A percentile compares a stretch with the other conserved stretches of the same genome.
Conservation (phyloP, 495 filamentous ascomycete species). For the Aspergillus saccharolyticus region DNA sequence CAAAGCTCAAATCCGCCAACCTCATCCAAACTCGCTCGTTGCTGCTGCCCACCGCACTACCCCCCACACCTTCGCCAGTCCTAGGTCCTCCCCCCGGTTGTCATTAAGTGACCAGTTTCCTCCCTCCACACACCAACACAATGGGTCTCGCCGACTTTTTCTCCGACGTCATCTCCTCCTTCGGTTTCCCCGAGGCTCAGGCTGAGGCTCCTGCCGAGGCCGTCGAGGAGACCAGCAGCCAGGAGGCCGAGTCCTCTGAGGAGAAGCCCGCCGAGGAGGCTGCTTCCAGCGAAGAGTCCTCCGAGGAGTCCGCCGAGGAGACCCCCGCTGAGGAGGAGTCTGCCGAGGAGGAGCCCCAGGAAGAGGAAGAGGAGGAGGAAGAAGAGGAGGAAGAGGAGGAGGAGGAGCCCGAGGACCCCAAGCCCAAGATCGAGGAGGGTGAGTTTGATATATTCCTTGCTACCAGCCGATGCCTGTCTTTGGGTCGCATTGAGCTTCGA, state of each 20-base stretch:
- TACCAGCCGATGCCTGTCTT: constrained; percentile 2
- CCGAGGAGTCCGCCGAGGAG: constrained; percentile 36
- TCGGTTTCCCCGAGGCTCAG: constrained; percentile 53
- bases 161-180: constrained; percentile 54
- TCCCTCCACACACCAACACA: constrained; percentile 28
- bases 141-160: constrained; percentile 65
- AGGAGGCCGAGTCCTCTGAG: constrained; percentile 49
- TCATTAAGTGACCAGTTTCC: constrained; percentile 33
- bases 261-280: constrained; percentile 36
- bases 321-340: constrained; percentile 44
- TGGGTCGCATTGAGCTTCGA: background rate
- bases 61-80: constrained; percentile 18
- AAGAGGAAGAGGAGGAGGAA: constrained; percentile 48
- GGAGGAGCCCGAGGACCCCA: constrained; percentile 81
- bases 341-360: constrained; percentile 40
- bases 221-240: constrained; percentile 45
- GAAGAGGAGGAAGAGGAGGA: constrained; percentile 87
- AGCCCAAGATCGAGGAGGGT: constrained; percentile 90
- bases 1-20: constrained; percentile 37
- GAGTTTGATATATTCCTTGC: constrained; percentile 34
- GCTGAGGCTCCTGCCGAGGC: constrained; percentile 55
- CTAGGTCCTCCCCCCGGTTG: constrained; percentile 21
- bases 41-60: constrained; percentile 18
- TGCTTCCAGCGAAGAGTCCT: constrained; percentile 29
- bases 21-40: constrained; percentile 33